Conservation (phyloP, 1,139 yeast species). For the Yamadazyma triangularis region DNA sequence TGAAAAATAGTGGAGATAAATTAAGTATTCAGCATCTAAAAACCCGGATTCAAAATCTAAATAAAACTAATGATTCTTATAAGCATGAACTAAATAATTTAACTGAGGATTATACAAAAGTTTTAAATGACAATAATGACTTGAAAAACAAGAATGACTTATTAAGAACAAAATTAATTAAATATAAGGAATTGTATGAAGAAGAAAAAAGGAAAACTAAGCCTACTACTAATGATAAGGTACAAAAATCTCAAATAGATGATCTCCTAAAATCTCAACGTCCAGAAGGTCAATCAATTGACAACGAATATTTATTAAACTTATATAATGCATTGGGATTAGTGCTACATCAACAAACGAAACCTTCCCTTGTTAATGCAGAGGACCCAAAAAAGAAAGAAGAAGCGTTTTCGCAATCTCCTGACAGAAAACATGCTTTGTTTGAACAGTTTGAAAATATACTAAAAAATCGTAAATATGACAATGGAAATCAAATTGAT, state of each 20-base stretch:
- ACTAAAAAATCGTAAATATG: too few relatives aligned
- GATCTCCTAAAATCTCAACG: too few relatives aligned
- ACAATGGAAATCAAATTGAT: too few relatives aligned
- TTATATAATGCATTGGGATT: slow-evolving; percentile 15
- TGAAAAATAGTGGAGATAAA: slow-evolving; percentile 4
- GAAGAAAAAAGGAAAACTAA: slow-evolving; percentile 5
- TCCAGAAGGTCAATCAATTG: too few relatives aligned
- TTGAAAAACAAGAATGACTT: slow-evolving; percentile 24
- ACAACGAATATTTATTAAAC: slow-evolving; percentile 7
- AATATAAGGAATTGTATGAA: slow-evolving; percentile 30
- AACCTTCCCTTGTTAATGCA: neutral
- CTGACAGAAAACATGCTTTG: too few relatives aligned
- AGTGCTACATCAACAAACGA: slow-evolving; percentile 9
- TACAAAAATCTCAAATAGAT: neutral
- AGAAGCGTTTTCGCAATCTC: too few relatives aligned
- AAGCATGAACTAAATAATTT: slow-evolving; percentile 13
- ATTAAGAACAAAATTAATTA: slow-evolving; percentile 29
- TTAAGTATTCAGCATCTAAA: slow-evolving; percentile 6
- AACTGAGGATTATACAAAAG: slow-evolving; percentile 14
- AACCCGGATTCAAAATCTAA: slow-evolving; percentile 19
- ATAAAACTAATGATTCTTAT: slow-evolving; percentile 16
- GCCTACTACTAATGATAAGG: neutral
- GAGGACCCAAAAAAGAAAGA: too few relatives aligned
- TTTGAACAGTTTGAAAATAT: too few relatives aligned
- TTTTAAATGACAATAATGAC: slow-evolving; percentile 14